Conservation (phyloP, 306 rosid genomes). For the Gynostemma pentaphyllum region DNA sequence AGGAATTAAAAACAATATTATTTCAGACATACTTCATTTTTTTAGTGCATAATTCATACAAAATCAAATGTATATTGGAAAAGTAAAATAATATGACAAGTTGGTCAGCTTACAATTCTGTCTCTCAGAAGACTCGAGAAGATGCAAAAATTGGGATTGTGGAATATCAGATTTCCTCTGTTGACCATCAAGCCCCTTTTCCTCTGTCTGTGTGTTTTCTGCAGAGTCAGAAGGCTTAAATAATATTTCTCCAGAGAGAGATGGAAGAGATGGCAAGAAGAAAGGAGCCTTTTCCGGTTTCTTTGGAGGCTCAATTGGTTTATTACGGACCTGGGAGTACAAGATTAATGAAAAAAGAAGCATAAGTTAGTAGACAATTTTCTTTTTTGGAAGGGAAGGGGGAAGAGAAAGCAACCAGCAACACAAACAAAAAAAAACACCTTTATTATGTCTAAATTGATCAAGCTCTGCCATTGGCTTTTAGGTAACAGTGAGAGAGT, state of each 20-base stretch:
- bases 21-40: neutral
- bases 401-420: neutral
- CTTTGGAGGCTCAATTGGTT: conserved; percentile 88
- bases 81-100: conserved; percentile 4
- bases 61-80: neutral
- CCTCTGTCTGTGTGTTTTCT: conserved; percentile 24
- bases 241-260: conserved; percentile 75
- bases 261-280: conserved; percentile 81
- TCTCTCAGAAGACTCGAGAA: conserved; percentile 45
- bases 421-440: conserved; percentile 29
- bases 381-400: neutral
- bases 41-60: neutral
- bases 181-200: conserved; percentile 19
- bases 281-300: conserved; percentile 96
- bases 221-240: conserved; percentile 50
- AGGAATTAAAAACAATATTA: neutral
- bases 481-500: conserved; percentile 81
- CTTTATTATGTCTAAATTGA: conserved; percentile 85
- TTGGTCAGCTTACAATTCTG: conserved; percentile 37
- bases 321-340: conserved; percentile 65
- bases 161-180: conserved; percentile 24
- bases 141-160: conserved; percentile 43
- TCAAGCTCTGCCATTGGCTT: conserved; percentile 95
- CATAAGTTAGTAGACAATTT: conserved; percentile 1
- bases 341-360: neutral